phyloP scores from a whole-genome alignment of 1,284 basidiomycete species.

The Ceratobasidium sp. region DNA sequence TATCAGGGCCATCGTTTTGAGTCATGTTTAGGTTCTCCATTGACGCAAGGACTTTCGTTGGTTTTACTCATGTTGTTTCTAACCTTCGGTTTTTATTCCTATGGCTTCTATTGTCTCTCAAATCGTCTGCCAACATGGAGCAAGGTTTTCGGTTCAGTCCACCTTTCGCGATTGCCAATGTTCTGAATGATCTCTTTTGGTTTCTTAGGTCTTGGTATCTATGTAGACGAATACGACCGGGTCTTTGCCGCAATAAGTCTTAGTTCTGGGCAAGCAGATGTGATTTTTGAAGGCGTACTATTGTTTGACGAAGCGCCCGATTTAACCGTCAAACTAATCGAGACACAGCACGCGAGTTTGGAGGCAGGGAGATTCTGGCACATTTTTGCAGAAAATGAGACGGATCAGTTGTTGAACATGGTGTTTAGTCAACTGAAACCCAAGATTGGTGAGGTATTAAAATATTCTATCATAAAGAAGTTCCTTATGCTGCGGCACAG shows the following conservation, averaged over 20 bases:
- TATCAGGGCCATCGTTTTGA: too few relatives aligned
- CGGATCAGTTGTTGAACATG: background rate
- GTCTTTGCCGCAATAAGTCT: background rate
- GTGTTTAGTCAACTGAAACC: background rate
- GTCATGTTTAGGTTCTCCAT: too few relatives aligned
- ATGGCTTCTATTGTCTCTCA: too few relatives aligned
- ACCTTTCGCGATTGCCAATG: background rate
- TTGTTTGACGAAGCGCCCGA: background rate
- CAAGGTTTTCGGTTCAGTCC: too few relatives aligned
- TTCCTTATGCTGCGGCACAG: too few relatives aligned
- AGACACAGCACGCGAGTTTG: background rate
- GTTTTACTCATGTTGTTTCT: too few relatives aligned
- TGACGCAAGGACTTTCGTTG: too few relatives aligned
- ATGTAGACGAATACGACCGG: slow-evolving; percentile 13
- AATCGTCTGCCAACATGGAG: too few relatives aligned
- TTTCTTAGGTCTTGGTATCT: slow-evolving; percentile 1
- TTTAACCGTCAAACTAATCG: background rate
- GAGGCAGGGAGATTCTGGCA: background rate
- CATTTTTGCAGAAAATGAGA: background rate
- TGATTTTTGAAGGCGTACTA: background rate
- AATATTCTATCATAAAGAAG: too few relatives aligned
- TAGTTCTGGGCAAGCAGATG: background rate
- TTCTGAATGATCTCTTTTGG: too few relatives aligned
- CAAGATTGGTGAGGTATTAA: background rate
- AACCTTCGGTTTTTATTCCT: too few relatives aligned